Evolutionary conservation across 208 protist species (phyloP), one percentile per base, ranked within the genome.

Genomic region (Lotmaria passim): DNA sequence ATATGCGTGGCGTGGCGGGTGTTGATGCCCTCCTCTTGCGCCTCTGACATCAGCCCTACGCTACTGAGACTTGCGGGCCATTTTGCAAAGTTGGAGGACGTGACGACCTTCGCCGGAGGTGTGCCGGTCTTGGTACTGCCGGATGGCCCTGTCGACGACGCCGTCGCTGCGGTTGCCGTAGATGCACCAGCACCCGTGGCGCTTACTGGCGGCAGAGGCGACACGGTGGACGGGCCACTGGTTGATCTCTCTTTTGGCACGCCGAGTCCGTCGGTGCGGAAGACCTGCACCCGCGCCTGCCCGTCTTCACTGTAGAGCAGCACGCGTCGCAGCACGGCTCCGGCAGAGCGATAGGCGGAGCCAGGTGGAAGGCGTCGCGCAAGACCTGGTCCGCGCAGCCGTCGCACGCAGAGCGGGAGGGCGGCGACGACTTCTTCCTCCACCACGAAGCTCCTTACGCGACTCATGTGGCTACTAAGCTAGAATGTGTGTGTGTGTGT

Each of bases 291-390:
- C 5, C n/a, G 48, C 28, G 66, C 68, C 38, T 64, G 57, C 6
- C 65, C 73, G 56, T 65, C 33, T 21, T 69, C 69, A 44, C 67
- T 69, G 69, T 82, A 83, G 28, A 56, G 31, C 30, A 81, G 44
- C 14, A 55, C 59, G 8, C 69, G 73, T 8, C 61, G 55, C 41
- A 84, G 73, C 52, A 83, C 50, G 23, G 83, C 63, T 11, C 86
- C 86, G 41, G 76, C 83, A 7, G 83, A 74, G 43, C 41, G 77
- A 69, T 88, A 88, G 8, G 73, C 67, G 23, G 79, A 79, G 4
- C 79, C 79, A 19, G 77, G 75, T 24, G 78, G 82, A 23, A 67
- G 61, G n/a, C 86, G 75, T 5, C 77, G 71, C 8, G 79, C 86
- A 0, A 65, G 53, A 23, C 86, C 86, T 1, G 86, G 86, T 19